Base-by-base conservation (phyloP, 371 early-diverging fungal genomes). In the Mortierella sp. region DNA sequence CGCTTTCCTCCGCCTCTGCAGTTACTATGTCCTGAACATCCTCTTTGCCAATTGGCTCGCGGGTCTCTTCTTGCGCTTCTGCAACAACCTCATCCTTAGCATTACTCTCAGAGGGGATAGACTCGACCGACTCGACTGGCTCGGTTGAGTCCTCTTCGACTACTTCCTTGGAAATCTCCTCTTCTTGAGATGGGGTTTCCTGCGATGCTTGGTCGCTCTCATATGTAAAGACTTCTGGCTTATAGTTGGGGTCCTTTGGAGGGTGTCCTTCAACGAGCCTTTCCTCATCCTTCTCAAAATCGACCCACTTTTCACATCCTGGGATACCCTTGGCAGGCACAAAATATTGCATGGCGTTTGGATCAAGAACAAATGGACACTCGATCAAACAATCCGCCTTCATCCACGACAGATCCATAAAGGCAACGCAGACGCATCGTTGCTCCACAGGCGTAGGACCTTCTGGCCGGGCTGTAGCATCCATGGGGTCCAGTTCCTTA, bases 371-470 rank as follows among this genome's bases (percentile, higher is more conserved):
- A 44, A 59, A 77, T 15, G 69, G 15, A 44, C 79, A 77, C 28
- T 77, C 79, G 6, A 37, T n/a, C 7, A 43, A 15, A 26, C 79
- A 77, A 48, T 77, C 79, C 9, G 43, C 18, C 43, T 72, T 72
- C 79, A 77, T 77, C 79, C 79, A 77, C 47, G 44, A 56, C 29
- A 77, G 56, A 19, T 77, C 79, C 37, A 53, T n/a, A 57, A 77
- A 77, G 2, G 72, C 37, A 26, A 77, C 6, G 26, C 79, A 77
- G 57, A 77, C 55, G 52, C 79, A 77, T 6, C 79, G 79, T 50
- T 63, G 47, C 45, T 77, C 79, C 4, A 46, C n/a, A 1, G 69
- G 69, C 7, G 45, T 21, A 14, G 72, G 68, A 19, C 72, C 79
- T 6, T 47, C 48, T 7, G 68, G 68, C 0, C 68, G 62, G 19